Percentiles rank a stretch among this genome's conserved stretches.
phyloP scores from a whole-genome alignment of 768 basidiomycete species.

The Boletus tomentosulus region DNA sequence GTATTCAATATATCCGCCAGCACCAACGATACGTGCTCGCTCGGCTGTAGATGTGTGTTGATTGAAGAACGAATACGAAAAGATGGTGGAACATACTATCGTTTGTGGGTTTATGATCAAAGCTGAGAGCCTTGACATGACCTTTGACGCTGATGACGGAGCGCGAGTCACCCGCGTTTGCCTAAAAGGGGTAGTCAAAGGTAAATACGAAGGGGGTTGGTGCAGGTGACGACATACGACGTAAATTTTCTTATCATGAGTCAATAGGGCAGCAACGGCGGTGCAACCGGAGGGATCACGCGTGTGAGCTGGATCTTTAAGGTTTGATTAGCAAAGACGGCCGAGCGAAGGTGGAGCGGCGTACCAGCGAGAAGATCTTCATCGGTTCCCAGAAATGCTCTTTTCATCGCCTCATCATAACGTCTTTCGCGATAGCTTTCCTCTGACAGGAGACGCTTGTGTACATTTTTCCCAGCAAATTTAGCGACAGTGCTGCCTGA shows the following conservation, averaged over 20 bases:
- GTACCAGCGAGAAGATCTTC: slow-evolving; percentile 86
- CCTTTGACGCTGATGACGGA: slow-evolving; percentile 84
- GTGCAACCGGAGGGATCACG: slow-evolving; percentile 96
- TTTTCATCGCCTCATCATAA: slow-evolving; percentile 77
- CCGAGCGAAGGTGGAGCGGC: slow-evolving; percentile 20
- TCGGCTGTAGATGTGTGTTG: slow-evolving; percentile 50
- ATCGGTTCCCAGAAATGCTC: slow-evolving; percentile 89
- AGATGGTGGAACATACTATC: slow-evolving; percentile 50
- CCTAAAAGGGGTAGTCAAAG: slow-evolving; percentile 45
- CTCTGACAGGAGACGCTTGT: slow-evolving; percentile 69
- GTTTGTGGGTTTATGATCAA: slow-evolving; percentile 94
- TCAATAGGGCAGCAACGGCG: slow-evolving; percentile 84
- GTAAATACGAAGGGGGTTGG: not conserved
- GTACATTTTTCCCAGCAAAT: slow-evolving; percentile 82
- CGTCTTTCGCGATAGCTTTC: slow-evolving; percentile 65
- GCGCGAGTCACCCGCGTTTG: slow-evolving; percentile 96
- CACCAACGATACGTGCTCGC: slow-evolving; percentile 77
- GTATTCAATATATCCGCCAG: slow-evolving; percentile 94
- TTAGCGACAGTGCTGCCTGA: slow-evolving; percentile 79
- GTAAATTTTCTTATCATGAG: slow-evolving; percentile 71
- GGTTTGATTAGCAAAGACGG: slow-evolving; percentile 2
- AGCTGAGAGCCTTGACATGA: slow-evolving; percentile 82
- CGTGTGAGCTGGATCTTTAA: slow-evolving; percentile 74
- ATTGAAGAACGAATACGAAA: not conserved
- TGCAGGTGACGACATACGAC: slow-evolving; percentile 50